Conservation (phyloP, 305 asterid genomes). For the Caryopteris hybrid region DNA sequence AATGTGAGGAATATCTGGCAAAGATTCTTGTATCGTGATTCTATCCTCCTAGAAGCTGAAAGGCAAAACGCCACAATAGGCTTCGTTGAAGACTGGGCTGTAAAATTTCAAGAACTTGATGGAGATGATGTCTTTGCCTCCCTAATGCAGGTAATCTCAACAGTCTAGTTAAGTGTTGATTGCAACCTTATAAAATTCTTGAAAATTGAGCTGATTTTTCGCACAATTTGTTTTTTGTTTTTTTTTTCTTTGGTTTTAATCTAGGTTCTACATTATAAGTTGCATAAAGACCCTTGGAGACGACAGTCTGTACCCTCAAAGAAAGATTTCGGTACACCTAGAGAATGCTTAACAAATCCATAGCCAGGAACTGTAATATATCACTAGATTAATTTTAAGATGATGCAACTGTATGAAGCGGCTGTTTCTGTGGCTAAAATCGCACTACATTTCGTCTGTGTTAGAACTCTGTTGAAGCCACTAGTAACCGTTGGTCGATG, state of each 20-base stretch:
- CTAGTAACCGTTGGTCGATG: not conserved
- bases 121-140: constrained; percentile 82
- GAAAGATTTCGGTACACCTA: constrained; percentile 63
- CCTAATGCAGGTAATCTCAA: constrained; percentile 63
- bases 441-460: not conserved
- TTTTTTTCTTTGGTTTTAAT: not conserved
- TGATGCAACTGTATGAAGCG: not conserved
- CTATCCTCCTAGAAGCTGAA: constrained; percentile 82
- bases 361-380: constrained; percentile 13
- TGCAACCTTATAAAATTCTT: not conserved
- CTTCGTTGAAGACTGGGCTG: constrained; percentile 63
- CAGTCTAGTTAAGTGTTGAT: not conserved
- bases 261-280: constrained; percentile 85
- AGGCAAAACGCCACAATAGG: constrained; percentile 63
- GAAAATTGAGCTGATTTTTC: not conserved
- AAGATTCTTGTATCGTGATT: constrained; percentile 79
- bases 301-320: constrained; percentile 21
- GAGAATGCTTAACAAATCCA: constrained; percentile 49
- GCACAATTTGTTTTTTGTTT: no score
- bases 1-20: constrained; percentile 89
- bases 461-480: not conserved
- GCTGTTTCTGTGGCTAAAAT: not conserved
- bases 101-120: constrained; percentile 41
- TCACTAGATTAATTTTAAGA: not conserved
- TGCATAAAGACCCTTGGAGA: constrained; percentile 92